Evolutionary conservation across 352 stramenopile genomes (phyloP), one percentile per base, ranked within the genome.

Genomic region (Globisporangium lucens): DNA sequence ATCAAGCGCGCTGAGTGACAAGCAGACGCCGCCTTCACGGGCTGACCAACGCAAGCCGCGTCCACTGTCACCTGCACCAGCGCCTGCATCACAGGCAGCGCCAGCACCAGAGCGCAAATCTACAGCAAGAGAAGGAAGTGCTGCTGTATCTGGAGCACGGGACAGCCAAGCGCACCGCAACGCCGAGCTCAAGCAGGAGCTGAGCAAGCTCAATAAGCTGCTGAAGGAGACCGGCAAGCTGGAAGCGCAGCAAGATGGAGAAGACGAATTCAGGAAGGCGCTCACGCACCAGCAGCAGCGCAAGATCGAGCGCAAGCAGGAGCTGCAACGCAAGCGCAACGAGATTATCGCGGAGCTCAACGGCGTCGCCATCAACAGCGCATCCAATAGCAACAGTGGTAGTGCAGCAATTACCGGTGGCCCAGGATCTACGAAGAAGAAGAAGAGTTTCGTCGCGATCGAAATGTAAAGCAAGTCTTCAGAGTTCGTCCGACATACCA

Each of bases 191-290:
- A 87, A 87, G 72, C 72, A 66, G 13, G 72, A 89, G 24, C 68
- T 90, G 47, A 81, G 79, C 29, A 77, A 76, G 33, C 64, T 90
- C 59, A 90, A 90, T 58, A 82, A 79, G 13, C 72, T 57, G 57
- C 63, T 82, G 22, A 75, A 74, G 9, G 73, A 79, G 57, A 80
- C 80, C 61, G n/a, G 30, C 29, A 76, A 78, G 53, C 52, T 79
- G 8, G 73, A 82, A 47, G 51, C n/a, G 56, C 49, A 36, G 17
- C 51, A 57, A 38, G 64, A 64, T 4, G 46, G 35, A 10, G 56
- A 75, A 17, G 62, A 68, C 17, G 56, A 24, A 1, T 15, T 53
- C 10, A 15, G 62, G 36, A 55, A 58, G 24, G 61, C 63, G 22
- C 66, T 81, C 49, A 71, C 69, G 4, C 46, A n/a, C 0, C 22